phyloP scores from a whole-genome alignment of 1,284 basidiomycete genomes.

The Ganoderma sp. region DNA sequence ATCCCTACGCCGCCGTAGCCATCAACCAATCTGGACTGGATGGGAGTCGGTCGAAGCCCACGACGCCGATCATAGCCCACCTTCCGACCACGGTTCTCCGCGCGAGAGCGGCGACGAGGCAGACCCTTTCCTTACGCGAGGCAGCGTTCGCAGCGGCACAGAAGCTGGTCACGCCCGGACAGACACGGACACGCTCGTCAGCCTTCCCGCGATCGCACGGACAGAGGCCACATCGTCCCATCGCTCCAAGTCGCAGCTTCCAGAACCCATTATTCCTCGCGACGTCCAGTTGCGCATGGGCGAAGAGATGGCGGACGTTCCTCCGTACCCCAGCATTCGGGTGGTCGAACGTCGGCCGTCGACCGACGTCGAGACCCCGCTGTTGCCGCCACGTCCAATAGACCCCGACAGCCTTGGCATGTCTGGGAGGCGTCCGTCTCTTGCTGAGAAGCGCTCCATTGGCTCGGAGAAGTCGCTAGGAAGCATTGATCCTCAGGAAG shows the following conservation, averaged over 20 bases:
- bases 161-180: conserved; percentile 39
- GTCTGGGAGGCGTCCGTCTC: conserved; percentile 38
- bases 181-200: conserved; percentile 39
- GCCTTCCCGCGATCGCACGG: conserved; percentile 37
- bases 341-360: conserved; percentile 37
- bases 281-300: conserved; percentile 39
- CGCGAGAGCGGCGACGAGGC: conserved; percentile 69
- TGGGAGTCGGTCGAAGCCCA: conserved; percentile 53
- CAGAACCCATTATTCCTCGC: conserved; percentile 42
- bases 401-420: conserved; percentile 37
- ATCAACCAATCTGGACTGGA: conserved; percentile 58
- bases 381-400: conserved; percentile 46
- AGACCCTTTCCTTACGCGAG: conserved; percentile 60
- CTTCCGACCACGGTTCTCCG: conserved; percentile 67
- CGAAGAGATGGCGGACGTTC: conserved; percentile 31
- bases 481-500: conserved; percentile 40
- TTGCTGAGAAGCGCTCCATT: conserved; percentile 34
- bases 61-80: conserved; percentile 37
- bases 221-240: conserved; percentile 30
- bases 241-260: conserved; percentile 27
- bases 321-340: conserved; percentile 33
- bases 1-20: conserved; percentile 29
- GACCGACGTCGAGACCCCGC: conserved; percentile 41
- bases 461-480: conserved; percentile 39
- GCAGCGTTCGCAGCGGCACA: conserved; percentile 34